Evolutionary conservation across 169 alveolate genomes (phyloP).

Genomic region (Plasmodium berghei): DNA sequence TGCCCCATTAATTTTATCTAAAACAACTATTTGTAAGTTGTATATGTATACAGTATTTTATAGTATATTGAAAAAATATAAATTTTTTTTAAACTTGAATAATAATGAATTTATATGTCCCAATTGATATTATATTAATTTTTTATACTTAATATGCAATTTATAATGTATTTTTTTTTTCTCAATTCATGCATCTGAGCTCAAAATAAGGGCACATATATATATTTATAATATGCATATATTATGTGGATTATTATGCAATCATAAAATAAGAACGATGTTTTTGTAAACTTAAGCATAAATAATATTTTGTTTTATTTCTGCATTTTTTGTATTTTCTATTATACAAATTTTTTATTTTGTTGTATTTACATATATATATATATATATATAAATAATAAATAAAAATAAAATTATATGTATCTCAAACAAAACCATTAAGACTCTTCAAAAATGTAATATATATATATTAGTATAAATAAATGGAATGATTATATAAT

Average conservation of each 20-base stretch:
- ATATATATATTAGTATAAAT: conserved; percentile 13
- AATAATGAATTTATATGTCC: too few relatives aligned
- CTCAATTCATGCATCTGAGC: not conserved
- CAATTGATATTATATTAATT: too few relatives aligned
- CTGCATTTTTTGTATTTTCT: not conserved
- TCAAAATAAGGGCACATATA: conserved; percentile 1
- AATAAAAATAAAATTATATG: not conserved
- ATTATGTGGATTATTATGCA: not conserved
- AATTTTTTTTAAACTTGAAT: too few relatives aligned
- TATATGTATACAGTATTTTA: too few relatives aligned
- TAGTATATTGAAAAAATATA: too few relatives aligned
- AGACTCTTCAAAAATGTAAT: conserved; percentile 3
- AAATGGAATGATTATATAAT: conserved; percentile 16
- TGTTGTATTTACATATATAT: conserved; percentile 16
- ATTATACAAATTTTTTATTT: conserved; percentile 7
- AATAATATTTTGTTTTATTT: conserved; percentile 6
- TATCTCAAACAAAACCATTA: not conserved
- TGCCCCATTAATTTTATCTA: too few relatives aligned
- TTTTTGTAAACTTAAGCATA: conserved; percentile 24
- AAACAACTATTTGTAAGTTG: too few relatives aligned
- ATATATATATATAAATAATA: conserved; percentile 2
- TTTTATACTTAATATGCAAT: too few relatives aligned
- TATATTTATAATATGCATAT: not conserved
- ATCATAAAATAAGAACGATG: conserved; percentile 5
- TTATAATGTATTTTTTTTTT: conserved; percentile 1